Conservation (phyloP, 169 alveolate species). For the Ichthyophthirius multifiliis region DNA sequence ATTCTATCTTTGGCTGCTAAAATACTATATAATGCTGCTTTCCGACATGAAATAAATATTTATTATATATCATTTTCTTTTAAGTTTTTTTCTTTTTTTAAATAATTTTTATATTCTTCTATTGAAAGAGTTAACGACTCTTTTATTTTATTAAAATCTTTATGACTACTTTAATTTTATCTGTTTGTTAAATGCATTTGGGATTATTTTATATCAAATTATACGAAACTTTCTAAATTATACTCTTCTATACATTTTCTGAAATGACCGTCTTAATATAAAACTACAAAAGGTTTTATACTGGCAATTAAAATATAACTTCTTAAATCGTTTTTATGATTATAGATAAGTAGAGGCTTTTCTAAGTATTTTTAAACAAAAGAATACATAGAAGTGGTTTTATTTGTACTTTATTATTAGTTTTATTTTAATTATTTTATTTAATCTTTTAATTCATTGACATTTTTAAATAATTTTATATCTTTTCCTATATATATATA, state of each 20-base stretch:
- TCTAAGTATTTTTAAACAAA: conserved; percentile 86
- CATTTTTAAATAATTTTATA: not conserved
- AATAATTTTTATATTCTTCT: not conserved
- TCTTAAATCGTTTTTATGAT: conserved; percentile 92
- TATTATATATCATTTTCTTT: not conserved
- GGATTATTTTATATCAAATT: not conserved
- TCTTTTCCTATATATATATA: too few species aligned
- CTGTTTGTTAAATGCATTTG: not conserved
- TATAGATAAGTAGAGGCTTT: conserved; percentile 89
- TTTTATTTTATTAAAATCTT: not conserved
- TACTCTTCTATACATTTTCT: not conserved
- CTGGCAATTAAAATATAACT: conserved; percentile 85
- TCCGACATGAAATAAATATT: too few species aligned
- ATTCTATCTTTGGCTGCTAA: not conserved
- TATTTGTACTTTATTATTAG: not conserved
- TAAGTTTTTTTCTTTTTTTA: not conserved
- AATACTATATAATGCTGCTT: not conserved
- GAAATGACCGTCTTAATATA: not conserved
- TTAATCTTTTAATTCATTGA: not conserved
- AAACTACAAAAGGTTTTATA: conserved; percentile 54
- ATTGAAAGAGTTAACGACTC: not conserved
- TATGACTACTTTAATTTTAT: not conserved
- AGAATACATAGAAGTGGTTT: not conserved
- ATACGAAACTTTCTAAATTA: not conserved
- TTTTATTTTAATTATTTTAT: not conserved